Evolutionary conservation across 371 early-diverging fungal species (phyloP).

Genomic region (Mucor ambiguus): DNA sequence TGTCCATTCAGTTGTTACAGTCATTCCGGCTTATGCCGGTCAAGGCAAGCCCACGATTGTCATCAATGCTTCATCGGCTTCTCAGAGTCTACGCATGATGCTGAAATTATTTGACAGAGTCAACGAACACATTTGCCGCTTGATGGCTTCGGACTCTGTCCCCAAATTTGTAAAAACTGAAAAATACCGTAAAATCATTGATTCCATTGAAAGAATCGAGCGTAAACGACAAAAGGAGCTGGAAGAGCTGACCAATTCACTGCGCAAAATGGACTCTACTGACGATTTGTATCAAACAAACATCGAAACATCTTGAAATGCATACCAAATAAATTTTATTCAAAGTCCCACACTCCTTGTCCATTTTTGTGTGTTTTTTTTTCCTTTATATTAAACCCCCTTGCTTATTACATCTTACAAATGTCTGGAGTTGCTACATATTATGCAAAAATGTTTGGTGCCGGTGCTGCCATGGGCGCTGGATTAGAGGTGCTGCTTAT

Average conservation of each 20-base stretch:
- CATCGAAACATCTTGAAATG: background rate
- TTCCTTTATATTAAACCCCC: constrained; percentile 3
- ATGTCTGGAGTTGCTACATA: constrained; percentile 27
- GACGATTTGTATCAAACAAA: background rate
- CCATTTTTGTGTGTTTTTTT: background rate
- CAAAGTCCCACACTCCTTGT: background rate
- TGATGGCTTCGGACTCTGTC: constrained; percentile 82
- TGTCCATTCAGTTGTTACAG: constrained; percentile 47
- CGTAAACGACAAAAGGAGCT: constrained; percentile 27
- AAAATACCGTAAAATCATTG: constrained; percentile 50
- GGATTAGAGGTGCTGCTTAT: constrained; percentile 46
- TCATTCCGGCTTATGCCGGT: constrained; percentile 34
- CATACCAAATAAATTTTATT: background rate
- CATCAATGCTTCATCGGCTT: constrained; percentile 42
- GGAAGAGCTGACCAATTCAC: constrained; percentile 12
- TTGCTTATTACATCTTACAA: background rate
- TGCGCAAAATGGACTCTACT: background rate
- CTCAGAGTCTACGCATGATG: constrained; percentile 46
- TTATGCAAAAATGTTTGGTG: constrained; percentile 47
- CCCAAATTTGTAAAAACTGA: constrained; percentile 77
- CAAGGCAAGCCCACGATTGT: constrained; percentile 40
- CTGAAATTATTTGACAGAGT: constrained; percentile 64
- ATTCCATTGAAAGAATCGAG: constrained; percentile 25
- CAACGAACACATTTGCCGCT: constrained; percentile 72
- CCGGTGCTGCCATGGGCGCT: constrained; percentile 39